Conservation (phyloP, 805 yeast species). For the Wickerhamiella vanderwaltii region DNA sequence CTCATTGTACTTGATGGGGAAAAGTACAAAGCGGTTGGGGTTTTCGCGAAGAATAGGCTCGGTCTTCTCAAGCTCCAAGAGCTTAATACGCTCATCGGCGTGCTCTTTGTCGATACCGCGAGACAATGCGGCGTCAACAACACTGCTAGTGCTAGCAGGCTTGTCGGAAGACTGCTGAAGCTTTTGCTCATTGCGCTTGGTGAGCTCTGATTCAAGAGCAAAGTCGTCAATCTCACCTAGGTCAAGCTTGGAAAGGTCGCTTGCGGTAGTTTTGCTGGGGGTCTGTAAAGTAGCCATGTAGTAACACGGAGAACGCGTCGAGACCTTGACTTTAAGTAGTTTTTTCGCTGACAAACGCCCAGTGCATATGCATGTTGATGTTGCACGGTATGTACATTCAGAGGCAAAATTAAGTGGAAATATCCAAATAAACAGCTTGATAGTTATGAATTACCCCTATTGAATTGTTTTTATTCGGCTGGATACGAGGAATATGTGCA, state of each 20-base stretch:
- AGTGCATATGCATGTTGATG: slow-evolving; percentile 1
- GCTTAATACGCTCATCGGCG: slow-evolving; percentile 28
- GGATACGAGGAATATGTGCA: not conserved
- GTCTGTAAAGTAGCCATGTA: slow-evolving; percentile 30
- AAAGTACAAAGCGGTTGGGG: slow-evolving; percentile 76
- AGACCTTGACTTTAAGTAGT: slow-evolving; percentile 8
- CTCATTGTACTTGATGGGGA: slow-evolving; percentile 95
- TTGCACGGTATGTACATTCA: not conserved
- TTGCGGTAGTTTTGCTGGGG: slow-evolving; percentile 54
- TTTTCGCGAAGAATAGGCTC: slow-evolving; percentile 85
- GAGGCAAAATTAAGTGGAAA: not conserved
- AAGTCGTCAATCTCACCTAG: slow-evolving; percentile 25
- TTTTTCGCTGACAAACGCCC: slow-evolving; percentile 6
- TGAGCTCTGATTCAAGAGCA: slow-evolving; percentile 17
- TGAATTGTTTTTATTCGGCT: not conserved
- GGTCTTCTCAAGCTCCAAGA: slow-evolving; percentile 66
- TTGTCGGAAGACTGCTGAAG: not conserved
- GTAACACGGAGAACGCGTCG: slow-evolving; percentile 2
- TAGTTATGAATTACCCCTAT: not conserved
- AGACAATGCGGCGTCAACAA: slow-evolving; percentile 15
- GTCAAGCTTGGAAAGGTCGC: slow-evolving; percentile 42
- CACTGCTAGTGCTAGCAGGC: slow-evolving; percentile 30
- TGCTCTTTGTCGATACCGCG: slow-evolving; percentile 20
- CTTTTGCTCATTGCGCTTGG: slow-evolving; percentile 12
- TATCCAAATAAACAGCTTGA: not conserved